Evolutionary conservation across 2,329 filamentous ascomycete species (phyloP).

Genomic region (Neonectria hederae): DNA sequence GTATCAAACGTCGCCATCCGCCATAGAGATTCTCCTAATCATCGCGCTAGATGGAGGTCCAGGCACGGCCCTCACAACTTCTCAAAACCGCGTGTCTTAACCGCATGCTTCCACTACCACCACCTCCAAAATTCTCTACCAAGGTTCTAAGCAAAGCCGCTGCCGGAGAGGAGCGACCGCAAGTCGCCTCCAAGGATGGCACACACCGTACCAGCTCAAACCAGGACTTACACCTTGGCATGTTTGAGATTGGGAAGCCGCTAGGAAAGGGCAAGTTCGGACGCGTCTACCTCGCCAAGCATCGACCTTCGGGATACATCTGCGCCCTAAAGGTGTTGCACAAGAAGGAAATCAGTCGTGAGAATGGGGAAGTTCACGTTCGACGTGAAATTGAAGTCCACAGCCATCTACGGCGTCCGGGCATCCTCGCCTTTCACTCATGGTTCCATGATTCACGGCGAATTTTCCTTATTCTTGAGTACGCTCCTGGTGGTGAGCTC

Average conservation of each 20-base stretch:
- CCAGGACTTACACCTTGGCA: constrained; percentile 53
- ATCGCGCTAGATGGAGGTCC: constrained; percentile 4
- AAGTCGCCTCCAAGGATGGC: too few species aligned
- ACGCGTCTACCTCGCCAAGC: constrained; percentile 75
- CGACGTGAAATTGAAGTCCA: constrained; percentile 79
- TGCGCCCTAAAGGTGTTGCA: constrained; percentile 78
- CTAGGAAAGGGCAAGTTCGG: constrained; percentile 80
- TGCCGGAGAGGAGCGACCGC: too few species aligned
- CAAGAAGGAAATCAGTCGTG: constrained; percentile 73
- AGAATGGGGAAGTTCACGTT: constrained; percentile 75
- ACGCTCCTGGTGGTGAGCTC: constrained; percentile 71
- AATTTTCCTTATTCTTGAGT: constrained; percentile 77
- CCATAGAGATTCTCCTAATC: too few species aligned
- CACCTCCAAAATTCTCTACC: neutral
- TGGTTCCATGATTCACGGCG: constrained; percentile 79
- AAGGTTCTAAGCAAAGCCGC: too few species aligned
- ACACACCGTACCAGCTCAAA: neutral
- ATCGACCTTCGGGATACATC: constrained; percentile 72
- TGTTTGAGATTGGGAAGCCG: constrained; percentile 80
- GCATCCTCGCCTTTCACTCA: constrained; percentile 70
- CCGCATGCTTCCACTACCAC: constrained; percentile 3
- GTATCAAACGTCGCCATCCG: too few species aligned
- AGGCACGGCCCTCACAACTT: neutral
- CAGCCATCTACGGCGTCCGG: constrained; percentile 75
- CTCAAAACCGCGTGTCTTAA: neutral